Percentiles rank a stretch among this genome's conserved stretches.
Evolutionary conservation across 345 rosid species (phyloP).

Genomic region (Linum usitatissimum): DNA sequence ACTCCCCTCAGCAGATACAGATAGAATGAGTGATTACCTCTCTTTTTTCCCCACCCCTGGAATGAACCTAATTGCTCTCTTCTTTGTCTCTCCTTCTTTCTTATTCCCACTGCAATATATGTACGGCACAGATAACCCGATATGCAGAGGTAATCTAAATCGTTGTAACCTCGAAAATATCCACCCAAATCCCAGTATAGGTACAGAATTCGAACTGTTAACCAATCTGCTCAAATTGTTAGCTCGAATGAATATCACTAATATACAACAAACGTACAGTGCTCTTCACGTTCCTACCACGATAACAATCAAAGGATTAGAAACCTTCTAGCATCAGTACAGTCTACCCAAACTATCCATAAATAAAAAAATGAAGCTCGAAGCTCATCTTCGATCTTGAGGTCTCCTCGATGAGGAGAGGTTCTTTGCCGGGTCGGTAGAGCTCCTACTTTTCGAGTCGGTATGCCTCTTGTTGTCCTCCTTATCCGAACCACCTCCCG

Average conservation of each 20-base stretch:
- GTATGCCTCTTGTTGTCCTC: constrained; percentile 28
- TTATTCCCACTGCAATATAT: neutral
- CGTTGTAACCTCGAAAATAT: too few relatives aligned
- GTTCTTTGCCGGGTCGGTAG: constrained; percentile 28
- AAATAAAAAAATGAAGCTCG: neutral
- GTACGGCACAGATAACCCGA: too few relatives aligned
- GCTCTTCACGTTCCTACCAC: neutral
- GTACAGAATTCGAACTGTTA: neutral
- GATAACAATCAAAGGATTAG: too few relatives aligned
- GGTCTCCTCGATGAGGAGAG: constrained; percentile 36
- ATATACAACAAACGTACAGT: too few relatives aligned
- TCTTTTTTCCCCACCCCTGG: neutral
- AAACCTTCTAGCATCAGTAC: neutral
- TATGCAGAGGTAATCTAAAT: too few relatives aligned
- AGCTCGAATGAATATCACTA: neutral
- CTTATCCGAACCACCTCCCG: constrained; percentile 21
- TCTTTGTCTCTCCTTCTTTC: neutral
- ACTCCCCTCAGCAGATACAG: constrained; percentile 39
- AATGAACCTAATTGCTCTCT: neutral
- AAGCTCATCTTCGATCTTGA: constrained; percentile 29
- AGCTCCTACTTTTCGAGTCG: constrained; percentile 37
- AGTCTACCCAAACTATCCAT: neutral
- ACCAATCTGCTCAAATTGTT: too few relatives aligned
- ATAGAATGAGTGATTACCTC: constrained; percentile 30
- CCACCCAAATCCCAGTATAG: too few relatives aligned